Percentiles rank a stretch among this genome's conserved stretches.
These are phyloP conservation scores for Tolypocladium nubicola DNA, from an alignment of 2,329 filamentous ascomycete species.

Conservation along the genomic window DNA sequence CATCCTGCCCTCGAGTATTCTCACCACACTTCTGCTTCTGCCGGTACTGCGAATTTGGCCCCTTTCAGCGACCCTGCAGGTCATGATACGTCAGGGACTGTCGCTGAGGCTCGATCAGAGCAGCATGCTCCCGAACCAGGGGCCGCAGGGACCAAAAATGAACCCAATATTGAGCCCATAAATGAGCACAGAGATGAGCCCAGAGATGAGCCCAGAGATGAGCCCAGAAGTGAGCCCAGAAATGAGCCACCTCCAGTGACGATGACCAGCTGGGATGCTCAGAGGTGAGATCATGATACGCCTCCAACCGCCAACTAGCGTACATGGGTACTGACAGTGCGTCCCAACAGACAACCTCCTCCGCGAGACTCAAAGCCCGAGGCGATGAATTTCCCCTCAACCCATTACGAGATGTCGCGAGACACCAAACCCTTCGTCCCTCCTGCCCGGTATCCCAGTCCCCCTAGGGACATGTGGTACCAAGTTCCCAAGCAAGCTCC, in stretches of 20 bases:
- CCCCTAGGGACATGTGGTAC: slow-evolving; percentile 83
- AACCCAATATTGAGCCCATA: too few relatives aligned
- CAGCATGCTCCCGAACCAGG: background rate
- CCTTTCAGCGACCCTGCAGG: background rate
- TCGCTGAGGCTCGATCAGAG: background rate
- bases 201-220: too few relatives aligned
- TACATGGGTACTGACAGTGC: background rate
- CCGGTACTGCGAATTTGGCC: background rate
- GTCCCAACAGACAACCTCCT: slow-evolving; percentile 44
- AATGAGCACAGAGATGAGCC: too few relatives aligned
- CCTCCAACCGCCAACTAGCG: background rate
- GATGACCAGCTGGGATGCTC: slow-evolving; percentile 41
- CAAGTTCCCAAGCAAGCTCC: slow-evolving; percentile 59
- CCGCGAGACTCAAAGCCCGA: slow-evolving; percentile 66
- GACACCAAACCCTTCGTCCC: slow-evolving; percentile 67
- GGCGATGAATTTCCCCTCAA: slow-evolving; percentile 69
- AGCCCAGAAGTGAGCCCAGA: too few relatives aligned
- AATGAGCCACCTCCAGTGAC: background rate
- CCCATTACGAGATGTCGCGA: slow-evolving; percentile 74
- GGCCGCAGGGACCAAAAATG: background rate
- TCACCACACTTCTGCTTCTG: background rate
- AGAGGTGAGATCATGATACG: slow-evolving; percentile 30
- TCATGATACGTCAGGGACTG: too few relatives aligned
- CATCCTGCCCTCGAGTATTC: background rate
- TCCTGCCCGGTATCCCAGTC: slow-evolving; percentile 67